Base-by-base conservation (phyloP, 1,284 basidiomycete genomes). In the Amylostereum areolatum region DNA sequence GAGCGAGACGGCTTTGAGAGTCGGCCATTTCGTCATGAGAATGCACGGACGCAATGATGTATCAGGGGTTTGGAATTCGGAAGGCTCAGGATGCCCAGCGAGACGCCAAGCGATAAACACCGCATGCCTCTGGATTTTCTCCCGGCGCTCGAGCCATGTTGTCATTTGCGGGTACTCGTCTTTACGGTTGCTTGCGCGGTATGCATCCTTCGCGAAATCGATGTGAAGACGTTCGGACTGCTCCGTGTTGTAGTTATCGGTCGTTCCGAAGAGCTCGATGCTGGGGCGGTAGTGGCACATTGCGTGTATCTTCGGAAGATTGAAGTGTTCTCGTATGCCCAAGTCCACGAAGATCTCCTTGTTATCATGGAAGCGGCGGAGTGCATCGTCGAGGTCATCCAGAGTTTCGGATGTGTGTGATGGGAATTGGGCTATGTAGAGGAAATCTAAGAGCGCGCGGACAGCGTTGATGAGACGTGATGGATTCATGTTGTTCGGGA, bases 151-250 rank as follows among this genome's bases (percentile, higher is more conserved):
- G 1, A 71, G 55, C 67, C 67, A 69, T 2, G 44, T 45, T 9
- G 62, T 63, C 68, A 70, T 70, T 46, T 69, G 66, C 2, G 55
- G 41, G 35, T 57, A 56, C 46, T 65, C 58, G 43, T 69, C 62
- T 28, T 59, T 57, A 4, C 54, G 46, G 51, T 69, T 69, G 7
- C 61, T 64, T 4, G 63, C 60, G 11, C 57, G 51, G 42, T 64
- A 68, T 0, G 58, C 63, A 34, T 63, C 54, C 49, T 70, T 70
- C 6, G 62, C 60, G 10, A 64, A 52, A 58, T 66, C 60, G 34
- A 67, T 67, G 41, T 63, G 61, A 5, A 68, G 57, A 0, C 55
- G 61, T 46, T 68, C 65, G 10, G 62, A 57, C n/a, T 52, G 53
- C 49, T 67, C 59, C 0, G 62, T 70, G 50, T 68, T 66, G 50